A percentile compares a stretch with the other conserved stretches of the same genome.
Evolutionary conservation across 768 basidiomycete genomes (phyloP).

Genomic region (Flagelloscypha sp.): DNA sequence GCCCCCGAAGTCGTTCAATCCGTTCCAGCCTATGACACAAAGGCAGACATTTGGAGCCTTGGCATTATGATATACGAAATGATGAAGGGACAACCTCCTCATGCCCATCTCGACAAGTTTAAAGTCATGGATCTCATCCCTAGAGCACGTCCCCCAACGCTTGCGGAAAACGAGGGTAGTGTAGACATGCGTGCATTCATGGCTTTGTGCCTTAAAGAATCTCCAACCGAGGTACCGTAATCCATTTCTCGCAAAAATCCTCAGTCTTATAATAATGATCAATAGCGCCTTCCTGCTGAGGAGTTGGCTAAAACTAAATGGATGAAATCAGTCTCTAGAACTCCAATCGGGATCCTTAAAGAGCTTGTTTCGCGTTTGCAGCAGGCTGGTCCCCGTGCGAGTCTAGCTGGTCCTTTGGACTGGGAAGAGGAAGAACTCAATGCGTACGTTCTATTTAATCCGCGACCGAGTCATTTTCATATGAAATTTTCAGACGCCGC

Average conservation of each 20-base stretch:
- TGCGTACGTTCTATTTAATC: conserved; percentile 26
- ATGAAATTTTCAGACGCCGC: conserved; percentile 14
- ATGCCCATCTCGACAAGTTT: conserved; percentile 79
- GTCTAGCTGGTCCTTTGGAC: conserved; percentile 60
- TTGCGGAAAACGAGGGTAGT: conserved; percentile 71
- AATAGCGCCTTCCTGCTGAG: conserved; percentile 80
- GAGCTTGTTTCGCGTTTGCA: conserved; percentile 79
- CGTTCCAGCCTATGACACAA: conserved; percentile 88
- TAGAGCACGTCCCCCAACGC: conserved; percentile 70
- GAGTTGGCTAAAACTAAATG: conserved; percentile 83
- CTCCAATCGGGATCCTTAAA: conserved; percentile 57
- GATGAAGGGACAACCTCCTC: conserved; percentile 92
- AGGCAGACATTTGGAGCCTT: conserved; percentile 97
- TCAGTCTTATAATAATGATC: conserved; percentile 1
- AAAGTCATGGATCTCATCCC: conserved; percentile 87
- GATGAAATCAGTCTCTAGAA: conserved; percentile 73
- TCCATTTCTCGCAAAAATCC: conserved; percentile 6
- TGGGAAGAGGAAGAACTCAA: conserved; percentile 67
- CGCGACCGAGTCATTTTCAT: conserved; percentile 1
- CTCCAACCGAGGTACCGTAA: conserved; percentile 56
- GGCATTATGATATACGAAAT: conserved; percentile 96
- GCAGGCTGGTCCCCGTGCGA: conserved; percentile 67
- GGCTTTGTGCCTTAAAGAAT: conserved; percentile 71
- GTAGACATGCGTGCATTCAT: conserved; percentile 88
- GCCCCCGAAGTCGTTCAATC: conserved; percentile 93